phyloP scores from a whole-genome alignment of 805 yeast genomes.

The Tetrapisispora pingtungensis region DNA sequence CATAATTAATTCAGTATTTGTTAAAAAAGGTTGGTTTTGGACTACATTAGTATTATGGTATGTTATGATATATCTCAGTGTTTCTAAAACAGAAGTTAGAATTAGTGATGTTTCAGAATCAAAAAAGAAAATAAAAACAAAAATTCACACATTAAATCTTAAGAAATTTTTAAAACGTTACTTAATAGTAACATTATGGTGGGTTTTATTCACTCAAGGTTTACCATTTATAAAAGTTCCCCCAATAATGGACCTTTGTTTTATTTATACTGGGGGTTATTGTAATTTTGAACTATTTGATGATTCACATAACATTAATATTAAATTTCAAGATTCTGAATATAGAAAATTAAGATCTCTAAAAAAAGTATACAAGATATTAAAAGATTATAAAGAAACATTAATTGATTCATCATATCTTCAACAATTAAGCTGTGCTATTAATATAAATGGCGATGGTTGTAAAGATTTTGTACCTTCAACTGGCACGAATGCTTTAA shows the following conservation, averaged over 20 bases:
- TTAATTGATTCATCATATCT: not conserved
- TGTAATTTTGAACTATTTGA: constrained; percentile 36
- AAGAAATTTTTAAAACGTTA: constrained; percentile 31
- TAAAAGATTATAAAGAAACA: not conserved
- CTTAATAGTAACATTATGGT: constrained; percentile 56
- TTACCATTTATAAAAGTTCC: constrained; percentile 58
- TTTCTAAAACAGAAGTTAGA: constrained; percentile 1
- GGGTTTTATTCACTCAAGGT: constrained; percentile 72
- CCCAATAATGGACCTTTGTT: constrained; percentile 84
- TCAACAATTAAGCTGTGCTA: not conserved
- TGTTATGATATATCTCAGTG: constrained; percentile 11
- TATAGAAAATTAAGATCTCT: constrained; percentile 11
- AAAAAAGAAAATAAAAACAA: not conserved
- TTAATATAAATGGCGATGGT: not conserved
- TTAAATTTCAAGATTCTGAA: constrained; percentile 9
- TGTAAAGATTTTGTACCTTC: not conserved
- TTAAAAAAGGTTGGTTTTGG: constrained; percentile 93
- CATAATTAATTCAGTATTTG: constrained; percentile 61
- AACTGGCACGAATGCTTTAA: not conserved
- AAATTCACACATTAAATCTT: not conserved
- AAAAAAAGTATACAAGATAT: constrained; percentile 7
- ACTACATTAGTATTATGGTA: constrained; percentile 39
- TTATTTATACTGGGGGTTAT: constrained; percentile 71
- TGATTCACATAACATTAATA: constrained; percentile 5
- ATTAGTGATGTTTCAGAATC: not conserved